Conservation (phyloP, 495 filamentous ascomycete species). For the Xylaria grammica region DNA sequence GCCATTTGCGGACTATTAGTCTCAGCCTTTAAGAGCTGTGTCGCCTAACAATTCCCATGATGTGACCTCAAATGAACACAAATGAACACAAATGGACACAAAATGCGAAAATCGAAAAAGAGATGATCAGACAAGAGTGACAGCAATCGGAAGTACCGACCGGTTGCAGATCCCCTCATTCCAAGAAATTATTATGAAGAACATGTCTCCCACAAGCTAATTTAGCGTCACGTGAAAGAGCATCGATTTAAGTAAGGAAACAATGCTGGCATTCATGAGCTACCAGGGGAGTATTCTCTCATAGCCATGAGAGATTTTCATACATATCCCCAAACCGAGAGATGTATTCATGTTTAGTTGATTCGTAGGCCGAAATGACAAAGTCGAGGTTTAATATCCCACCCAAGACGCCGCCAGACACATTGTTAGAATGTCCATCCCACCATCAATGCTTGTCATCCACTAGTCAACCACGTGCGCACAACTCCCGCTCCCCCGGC, state of each 20-base stretch:
- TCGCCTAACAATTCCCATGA: too few species aligned
- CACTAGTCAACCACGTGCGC: constrained; percentile 20
- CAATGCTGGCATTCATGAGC: constrained; percentile 37
- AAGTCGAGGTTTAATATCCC: constrained; percentile 39
- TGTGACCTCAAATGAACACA: too few species aligned
- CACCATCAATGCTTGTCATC: constrained; percentile 28
- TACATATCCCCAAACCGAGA: constrained; percentile 35
- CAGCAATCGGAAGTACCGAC: too few species aligned
- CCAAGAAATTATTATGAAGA: not conserved
- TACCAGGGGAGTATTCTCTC: constrained; percentile 34
- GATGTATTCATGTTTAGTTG: constrained; percentile 24
- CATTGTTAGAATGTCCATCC: constrained; percentile 27
- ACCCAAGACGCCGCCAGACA: constrained; percentile 42
- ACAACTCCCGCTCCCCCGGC: constrained; percentile 14
- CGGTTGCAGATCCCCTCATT: too few species aligned
- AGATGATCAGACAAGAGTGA: too few species aligned
- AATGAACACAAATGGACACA: too few species aligned
- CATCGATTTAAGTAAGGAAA: constrained; percentile 26
- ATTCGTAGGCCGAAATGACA: constrained; percentile 28
- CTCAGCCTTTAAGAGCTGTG: too few species aligned
- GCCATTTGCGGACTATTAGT: too few species aligned
- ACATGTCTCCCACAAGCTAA: not conserved
- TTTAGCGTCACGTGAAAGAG: not conserved
- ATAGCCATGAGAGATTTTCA: constrained; percentile 35
- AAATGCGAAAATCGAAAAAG: too few species aligned